Evolutionary conservation across 768 basidiomycete genomes (phyloP).

Genomic region (Russula sp.): DNA sequence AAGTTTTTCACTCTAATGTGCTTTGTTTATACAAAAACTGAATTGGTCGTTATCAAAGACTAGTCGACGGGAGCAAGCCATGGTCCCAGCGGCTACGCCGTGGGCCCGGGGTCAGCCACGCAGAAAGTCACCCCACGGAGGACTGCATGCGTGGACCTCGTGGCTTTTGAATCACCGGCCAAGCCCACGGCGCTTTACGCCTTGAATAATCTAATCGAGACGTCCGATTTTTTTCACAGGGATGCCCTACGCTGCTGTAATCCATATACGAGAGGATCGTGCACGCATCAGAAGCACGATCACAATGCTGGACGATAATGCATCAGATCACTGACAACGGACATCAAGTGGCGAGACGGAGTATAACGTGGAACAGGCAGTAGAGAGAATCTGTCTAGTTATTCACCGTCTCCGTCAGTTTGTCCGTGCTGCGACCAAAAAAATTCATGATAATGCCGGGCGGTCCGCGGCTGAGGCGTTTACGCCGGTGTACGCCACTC

Average conservation of each 20-base stretch:
- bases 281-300: constrained; percentile 20
- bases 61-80: background rate
- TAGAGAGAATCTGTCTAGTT: background rate
- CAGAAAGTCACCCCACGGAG: background rate
- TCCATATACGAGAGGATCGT: background rate
- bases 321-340: background rate
- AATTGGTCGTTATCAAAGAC: background rate
- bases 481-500: background rate
- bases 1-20: constrained; percentile 1
- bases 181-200: background rate
- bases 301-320: constrained; percentile 3
- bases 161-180: constrained; percentile 4
- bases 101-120: background rate
- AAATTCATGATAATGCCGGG: background rate
- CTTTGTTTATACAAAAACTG: background rate
- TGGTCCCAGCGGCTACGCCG: background rate
- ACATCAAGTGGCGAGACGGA: background rate
- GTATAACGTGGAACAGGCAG: background rate
- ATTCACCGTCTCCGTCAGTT: background rate
- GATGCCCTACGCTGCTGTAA: constrained; percentile 10
- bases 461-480: constrained; percentile 10
- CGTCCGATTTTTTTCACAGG: constrained; percentile 5
- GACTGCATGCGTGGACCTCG: constrained; percentile 17
- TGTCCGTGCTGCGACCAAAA: background rate
- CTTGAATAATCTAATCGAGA: constrained; percentile 12